A percentile compares a stretch with the other conserved stretches of the same genome.
These are phyloP conservation scores for Chaetomiaceae sp. DNA, from an alignment of 2,329 filamentous ascomycete genomes.

Conservation along the genomic window DNA sequence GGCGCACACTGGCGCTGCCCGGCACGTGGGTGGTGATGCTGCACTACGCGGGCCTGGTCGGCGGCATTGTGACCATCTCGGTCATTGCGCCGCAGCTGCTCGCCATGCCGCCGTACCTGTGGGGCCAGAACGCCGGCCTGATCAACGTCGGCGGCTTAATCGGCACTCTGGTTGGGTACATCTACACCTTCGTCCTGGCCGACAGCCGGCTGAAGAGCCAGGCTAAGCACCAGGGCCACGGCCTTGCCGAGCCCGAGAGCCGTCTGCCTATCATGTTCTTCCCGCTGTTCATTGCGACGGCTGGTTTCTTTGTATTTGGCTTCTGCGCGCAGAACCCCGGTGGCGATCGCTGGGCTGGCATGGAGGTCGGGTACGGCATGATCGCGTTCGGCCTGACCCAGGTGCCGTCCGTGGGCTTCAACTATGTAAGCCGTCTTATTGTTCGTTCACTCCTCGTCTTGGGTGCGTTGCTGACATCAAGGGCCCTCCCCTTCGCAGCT, in stretches of 20 bases:
- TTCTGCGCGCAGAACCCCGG: conserved; percentile 5
- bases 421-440: conserved; percentile 1
- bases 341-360: neutral
- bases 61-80: conserved; percentile 4
- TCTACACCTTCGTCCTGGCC: neutral
- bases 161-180: neutral
- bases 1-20: conserved; percentile 4
- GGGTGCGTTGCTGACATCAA: neutral
- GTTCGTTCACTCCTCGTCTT: no score
- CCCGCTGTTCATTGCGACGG: neutral
- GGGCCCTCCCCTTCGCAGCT: neutral
- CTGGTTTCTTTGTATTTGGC: conserved; percentile 3
- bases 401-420: conserved; percentile 6
- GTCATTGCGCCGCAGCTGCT: conserved; percentile 5
- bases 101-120: conserved; percentile 5
- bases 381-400: conserved; percentile 1
- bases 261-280: conserved; percentile 5
- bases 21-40: conserved; percentile 8
- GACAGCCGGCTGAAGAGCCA: conserved; percentile 1
- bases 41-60: conserved; percentile 6
- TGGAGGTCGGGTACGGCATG: conserved; percentile 3
- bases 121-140: conserved; percentile 4
- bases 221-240: neutral
- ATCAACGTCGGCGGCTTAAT: conserved; percentile 4
- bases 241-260: conserved; percentile 5